phyloP scores from a whole-genome alignment of 768 basidiomycete genomes.

The Agrocybe praecox region DNA sequence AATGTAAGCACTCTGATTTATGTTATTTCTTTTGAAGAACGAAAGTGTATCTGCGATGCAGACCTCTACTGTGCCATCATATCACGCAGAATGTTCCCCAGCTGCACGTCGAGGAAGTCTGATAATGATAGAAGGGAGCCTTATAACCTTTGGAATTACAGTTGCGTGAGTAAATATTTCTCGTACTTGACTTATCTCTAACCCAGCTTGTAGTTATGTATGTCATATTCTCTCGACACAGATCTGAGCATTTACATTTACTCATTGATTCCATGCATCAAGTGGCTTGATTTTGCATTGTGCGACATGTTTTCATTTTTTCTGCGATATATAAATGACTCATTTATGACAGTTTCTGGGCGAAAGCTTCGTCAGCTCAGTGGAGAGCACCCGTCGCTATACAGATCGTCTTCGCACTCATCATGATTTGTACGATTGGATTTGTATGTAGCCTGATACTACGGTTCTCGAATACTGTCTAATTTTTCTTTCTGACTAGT shows the following conservation, averaged over 20 bases:
- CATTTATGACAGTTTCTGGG: constrained; percentile 47
- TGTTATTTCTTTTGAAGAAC: not conserved
- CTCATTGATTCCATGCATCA: not conserved
- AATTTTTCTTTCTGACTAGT: constrained; percentile 27
- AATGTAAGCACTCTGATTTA: constrained; percentile 40
- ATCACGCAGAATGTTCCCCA: constrained; percentile 68
- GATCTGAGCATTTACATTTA: not conserved
- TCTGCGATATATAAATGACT: not conserved
- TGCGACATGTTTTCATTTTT: constrained; percentile 25
- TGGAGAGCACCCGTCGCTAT: constrained; percentile 68
- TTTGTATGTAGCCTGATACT: constrained; percentile 42
- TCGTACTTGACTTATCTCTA: not conserved
- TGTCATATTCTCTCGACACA: not conserved
- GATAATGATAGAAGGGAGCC: constrained; percentile 66
- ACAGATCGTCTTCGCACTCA: constrained; percentile 56
- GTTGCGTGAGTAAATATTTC: constrained; percentile 46
- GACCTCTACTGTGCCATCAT: constrained; percentile 68
- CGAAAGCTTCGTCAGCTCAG: constrained; percentile 49
- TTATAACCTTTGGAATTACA: constrained; percentile 67
- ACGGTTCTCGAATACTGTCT: not conserved
- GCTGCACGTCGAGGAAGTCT: constrained; percentile 59
- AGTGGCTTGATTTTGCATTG: constrained; percentile 71
- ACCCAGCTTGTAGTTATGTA: constrained; percentile 14
- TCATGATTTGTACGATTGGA: constrained; percentile 51
- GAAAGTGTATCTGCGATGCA: constrained; percentile 16